phyloP scores from a whole-genome alignment of 176 grass and related monocot genomes.

The Oryza meyeriana region DNA sequence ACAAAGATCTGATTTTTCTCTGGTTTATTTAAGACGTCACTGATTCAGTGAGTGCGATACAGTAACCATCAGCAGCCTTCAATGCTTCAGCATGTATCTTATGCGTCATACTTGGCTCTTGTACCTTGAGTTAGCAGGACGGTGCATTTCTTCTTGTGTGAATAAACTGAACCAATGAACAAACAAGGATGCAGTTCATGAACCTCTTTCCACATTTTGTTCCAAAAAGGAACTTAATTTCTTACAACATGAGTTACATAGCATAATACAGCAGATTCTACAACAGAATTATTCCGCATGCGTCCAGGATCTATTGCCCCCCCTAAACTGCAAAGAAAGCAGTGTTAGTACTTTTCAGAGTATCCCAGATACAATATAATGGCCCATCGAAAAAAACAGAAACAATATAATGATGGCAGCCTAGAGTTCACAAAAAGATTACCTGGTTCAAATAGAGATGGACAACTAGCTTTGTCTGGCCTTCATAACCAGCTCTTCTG shows the following conservation, averaged over 20 bases:
- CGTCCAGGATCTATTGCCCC: slow-evolving; percentile 3
- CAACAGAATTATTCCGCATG: slow-evolving; percentile 4
- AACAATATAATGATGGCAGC: background rate
- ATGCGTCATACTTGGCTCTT: background rate
- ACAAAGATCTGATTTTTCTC: background rate
- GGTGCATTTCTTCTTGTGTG: background rate
- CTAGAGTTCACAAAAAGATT: slow-evolving; percentile 18
- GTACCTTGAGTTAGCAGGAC: background rate
- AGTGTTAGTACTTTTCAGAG: background rate
- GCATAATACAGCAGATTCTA: slow-evolving; percentile 18
- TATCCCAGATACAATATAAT: background rate
- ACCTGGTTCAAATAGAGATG: slow-evolving; percentile 29
- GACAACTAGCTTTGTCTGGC: slow-evolving; percentile 41
- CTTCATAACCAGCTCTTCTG: slow-evolving; percentile 82
- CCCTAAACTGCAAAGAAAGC: background rate
- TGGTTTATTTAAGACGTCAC: background rate
- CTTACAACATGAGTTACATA: slow-evolving; percentile 13
- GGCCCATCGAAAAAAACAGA: background rate
- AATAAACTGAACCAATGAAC: background rate
- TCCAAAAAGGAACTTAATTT: background rate
- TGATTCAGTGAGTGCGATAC: background rate
- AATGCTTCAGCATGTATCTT: background rate
- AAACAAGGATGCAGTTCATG: background rate
- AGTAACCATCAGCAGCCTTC: background rate
- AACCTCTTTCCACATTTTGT: slow-evolving; percentile 2